Conservation (phyloP, 2,329 filamentous ascomycete species). For the Colletotrichum trifolii region DNA sequence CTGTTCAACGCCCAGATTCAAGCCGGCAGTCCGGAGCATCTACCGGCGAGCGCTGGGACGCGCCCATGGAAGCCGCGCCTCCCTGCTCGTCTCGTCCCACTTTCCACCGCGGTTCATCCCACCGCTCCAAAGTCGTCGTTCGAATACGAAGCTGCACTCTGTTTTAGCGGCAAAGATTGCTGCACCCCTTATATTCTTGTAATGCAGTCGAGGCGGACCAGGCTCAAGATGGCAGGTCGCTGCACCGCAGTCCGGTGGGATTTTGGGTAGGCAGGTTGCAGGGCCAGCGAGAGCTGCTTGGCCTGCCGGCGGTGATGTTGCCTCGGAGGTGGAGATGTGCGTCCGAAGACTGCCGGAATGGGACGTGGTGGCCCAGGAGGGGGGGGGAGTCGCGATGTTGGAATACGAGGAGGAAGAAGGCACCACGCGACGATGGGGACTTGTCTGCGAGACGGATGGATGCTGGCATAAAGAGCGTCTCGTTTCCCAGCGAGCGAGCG, state of each 20-base stretch:
- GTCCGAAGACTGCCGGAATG: slow-evolving; percentile 20
- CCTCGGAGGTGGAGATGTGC: slow-evolving; percentile 25
- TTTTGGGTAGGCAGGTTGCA: background rate
- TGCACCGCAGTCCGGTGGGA: background rate
- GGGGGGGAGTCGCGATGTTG: background rate
- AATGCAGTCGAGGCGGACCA: slow-evolving; percentile 9
- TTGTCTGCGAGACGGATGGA: background rate
- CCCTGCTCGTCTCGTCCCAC: no score
- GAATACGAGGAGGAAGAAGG: slow-evolving; percentile 24
- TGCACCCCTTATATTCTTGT: background rate
- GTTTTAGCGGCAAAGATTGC: slow-evolving; percentile 9
- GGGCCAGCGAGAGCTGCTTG: slow-evolving; percentile 6
- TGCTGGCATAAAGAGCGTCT: no score
- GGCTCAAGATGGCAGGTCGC: slow-evolving; percentile 32
- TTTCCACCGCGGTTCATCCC: slow-evolving; percentile 6
- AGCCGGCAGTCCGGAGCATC: background rate
- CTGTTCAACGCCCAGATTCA: background rate
- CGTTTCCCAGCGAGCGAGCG: background rate
- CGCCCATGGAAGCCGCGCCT: background rate
- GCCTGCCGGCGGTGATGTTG: slow-evolving; percentile 19
- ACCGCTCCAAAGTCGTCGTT: background rate
- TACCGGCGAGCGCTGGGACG: background rate
- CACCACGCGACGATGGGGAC: slow-evolving; percentile 6
- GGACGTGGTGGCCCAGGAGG: slow-evolving; percentile 22
- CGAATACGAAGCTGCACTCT: slow-evolving; percentile 20